Conservation (phyloP, 305 asterid species). For the Solanum hybrid region DNA sequence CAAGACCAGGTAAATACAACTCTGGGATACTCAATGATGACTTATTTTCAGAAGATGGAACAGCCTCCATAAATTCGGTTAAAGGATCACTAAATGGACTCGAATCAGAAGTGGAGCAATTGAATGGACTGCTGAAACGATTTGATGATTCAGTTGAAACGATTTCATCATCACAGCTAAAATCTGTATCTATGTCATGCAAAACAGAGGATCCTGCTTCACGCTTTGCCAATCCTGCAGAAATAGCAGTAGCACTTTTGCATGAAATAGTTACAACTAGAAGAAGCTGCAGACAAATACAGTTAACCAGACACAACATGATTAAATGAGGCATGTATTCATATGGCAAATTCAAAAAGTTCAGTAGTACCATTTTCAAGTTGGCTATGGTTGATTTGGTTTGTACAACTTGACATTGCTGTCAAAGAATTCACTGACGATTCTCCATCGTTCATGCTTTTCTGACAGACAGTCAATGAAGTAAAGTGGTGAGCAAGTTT, state of each 20-base stretch:
- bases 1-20: constrained; percentile 22
- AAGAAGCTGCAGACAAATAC: neutral
- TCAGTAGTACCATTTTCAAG: neutral
- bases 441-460: neutral
- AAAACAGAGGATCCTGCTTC: neutral
- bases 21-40: constrained; percentile 9
- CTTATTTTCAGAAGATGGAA: constrained; percentile 5
- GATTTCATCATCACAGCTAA: neutral
- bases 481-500: constrained; percentile 12
- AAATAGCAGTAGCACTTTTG: neutral
- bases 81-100: constrained; percentile 1
- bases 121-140: neutral
- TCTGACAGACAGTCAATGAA: neutral
- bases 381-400: neutral
- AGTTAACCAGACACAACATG: neutral
- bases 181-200: neutral
- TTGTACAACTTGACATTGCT: neutral
- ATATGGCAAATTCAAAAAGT: neutral
- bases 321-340: neutral
- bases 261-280: neutral
- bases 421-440: neutral
- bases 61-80: constrained; percentile 4
- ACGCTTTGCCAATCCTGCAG: neutral
- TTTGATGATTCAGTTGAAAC: neutral
- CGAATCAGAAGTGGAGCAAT: neutral